Evolutionary conservation across 257 asterid species (phyloP).

Genomic region (Mentha longifolia): DNA sequence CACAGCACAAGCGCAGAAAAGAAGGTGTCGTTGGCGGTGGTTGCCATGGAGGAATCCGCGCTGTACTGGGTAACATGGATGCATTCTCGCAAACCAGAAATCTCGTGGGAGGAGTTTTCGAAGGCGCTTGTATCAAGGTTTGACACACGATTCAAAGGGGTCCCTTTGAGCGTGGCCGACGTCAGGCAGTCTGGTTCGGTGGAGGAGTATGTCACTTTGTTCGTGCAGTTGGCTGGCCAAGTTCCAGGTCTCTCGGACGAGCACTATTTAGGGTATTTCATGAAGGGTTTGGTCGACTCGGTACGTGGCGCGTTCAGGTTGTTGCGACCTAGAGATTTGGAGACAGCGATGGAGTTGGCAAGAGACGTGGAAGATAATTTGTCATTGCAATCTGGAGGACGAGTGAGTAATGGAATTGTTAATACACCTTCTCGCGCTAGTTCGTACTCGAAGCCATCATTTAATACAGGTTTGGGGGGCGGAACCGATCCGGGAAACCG

Average conservation of each 20-base stretch:
- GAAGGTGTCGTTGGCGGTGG: neutral
- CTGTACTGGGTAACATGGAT: neutral
- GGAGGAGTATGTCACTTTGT: neutral
- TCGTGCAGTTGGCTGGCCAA: neutral
- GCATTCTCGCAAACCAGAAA: neutral
- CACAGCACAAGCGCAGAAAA: neutral
- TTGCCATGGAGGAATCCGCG: conserved; percentile 6
- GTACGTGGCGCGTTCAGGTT: neutral
- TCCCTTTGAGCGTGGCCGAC: neutral
- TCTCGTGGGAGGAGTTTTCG: neutral
- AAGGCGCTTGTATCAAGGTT: neutral
- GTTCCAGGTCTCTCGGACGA: neutral
- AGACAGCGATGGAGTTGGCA: conserved; percentile 1
- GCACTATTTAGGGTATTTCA: neutral
- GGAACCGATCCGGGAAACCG: neutral
- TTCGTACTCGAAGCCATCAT: neutral
- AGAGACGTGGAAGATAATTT: conserved; percentile 10
- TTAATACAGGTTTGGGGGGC: neutral
- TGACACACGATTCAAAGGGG: conserved; percentile 5
- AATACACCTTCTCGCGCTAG: neutral
- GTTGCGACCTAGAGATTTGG: neutral
- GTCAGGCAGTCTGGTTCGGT: neutral
- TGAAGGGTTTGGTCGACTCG: neutral
- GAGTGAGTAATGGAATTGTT: neutral
- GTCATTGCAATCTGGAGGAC: neutral